Conservation (phyloP, 148 eudicot species). For the Heliamphora exappendiculata region DNA sequence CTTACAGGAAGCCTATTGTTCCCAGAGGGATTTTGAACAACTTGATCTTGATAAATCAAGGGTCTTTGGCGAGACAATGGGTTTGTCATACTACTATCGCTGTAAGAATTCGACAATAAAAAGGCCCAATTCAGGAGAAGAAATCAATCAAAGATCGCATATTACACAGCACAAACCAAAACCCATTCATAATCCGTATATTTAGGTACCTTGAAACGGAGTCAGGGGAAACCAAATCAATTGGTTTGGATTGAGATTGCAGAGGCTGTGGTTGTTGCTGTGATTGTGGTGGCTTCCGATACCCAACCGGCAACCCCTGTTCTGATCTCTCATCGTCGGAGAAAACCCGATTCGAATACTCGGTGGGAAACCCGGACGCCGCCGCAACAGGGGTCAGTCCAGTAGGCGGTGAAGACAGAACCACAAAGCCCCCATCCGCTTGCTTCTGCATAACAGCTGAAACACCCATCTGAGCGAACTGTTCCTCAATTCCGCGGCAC, state of each 20-base stretch:
- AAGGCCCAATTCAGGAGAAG: conserved; percentile 12
- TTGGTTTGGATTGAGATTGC: conserved; percentile 15
- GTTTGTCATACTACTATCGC: conserved; percentile 64
- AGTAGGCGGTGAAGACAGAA: conserved; percentile 7
- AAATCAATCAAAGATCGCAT: neutral
- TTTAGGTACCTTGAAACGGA: conserved; percentile 69
- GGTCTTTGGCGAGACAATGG: conserved; percentile 54
- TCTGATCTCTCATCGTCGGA: conserved; percentile 20
- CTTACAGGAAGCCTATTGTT: conserved; percentile 26
- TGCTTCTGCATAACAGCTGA: conserved; percentile 9
- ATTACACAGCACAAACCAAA: neutral
- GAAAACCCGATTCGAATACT: conserved; percentile 10
- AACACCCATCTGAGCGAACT: conserved; percentile 17
- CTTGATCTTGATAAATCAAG: conserved; percentile 49
- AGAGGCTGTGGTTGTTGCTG: conserved; percentile 9
- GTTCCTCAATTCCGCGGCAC: conserved; percentile 20
- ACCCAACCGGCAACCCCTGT: conserved; percentile 8
- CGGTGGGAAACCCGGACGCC: neutral
- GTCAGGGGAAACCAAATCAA: conserved; percentile 70
- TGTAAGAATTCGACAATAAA: conserved; percentile 24
- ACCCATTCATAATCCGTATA: neutral
- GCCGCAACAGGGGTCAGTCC: neutral
- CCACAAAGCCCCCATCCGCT: conserved; percentile 17
- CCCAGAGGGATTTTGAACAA: conserved; percentile 40
- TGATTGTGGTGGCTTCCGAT: conserved; percentile 4